phyloP scores from a whole-genome alignment of 2,329 filamentous ascomycete genomes.

The Xylaria sp. region DNA sequence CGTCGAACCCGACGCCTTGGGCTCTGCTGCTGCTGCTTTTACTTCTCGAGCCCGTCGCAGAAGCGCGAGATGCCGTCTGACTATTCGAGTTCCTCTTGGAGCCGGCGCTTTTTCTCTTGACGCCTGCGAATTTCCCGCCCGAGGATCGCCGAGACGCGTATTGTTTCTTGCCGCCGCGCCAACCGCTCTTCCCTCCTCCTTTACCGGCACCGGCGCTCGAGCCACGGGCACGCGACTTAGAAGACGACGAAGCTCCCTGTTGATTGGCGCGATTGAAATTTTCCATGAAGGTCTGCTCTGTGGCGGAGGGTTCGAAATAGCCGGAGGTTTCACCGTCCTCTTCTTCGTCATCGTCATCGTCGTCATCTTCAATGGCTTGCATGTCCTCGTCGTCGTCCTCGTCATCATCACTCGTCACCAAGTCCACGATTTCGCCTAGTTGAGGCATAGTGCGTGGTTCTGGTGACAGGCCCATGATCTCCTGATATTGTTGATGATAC shows the following conservation, averaged over 20 bases:
- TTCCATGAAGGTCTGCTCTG: constrained; percentile 48
- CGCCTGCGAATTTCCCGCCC: constrained; percentile 31
- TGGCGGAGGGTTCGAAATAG: constrained; percentile 54
- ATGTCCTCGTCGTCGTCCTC: constrained; percentile 40
- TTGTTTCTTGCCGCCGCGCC: constrained; percentile 41
- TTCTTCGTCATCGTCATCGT: constrained; percentile 38
- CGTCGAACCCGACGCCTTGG: constrained; percentile 40
- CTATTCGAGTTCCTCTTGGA: constrained; percentile 28
- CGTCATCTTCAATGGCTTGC: constrained; percentile 37
- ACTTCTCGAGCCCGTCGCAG: constrained; percentile 20
- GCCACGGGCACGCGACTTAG: constrained; percentile 34
- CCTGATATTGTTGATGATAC: constrained; percentile 58
- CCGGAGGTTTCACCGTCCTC: constrained; percentile 55
- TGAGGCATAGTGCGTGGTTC: constrained; percentile 26
- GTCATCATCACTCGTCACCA: constrained; percentile 56
- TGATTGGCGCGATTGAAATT: constrained; percentile 37
- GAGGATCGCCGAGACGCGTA: constrained; percentile 35
- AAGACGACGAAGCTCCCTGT: constrained; percentile 32
- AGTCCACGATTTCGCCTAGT: constrained; percentile 55
- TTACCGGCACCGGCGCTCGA: constrained; percentile 36
- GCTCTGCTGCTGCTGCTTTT: constrained; percentile 28
- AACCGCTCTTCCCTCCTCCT: constrained; percentile 35
- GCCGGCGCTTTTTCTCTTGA: constrained; percentile 39
- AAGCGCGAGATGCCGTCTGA: constrained; percentile 28
- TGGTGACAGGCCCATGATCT: constrained; percentile 57